A percentile compares a stretch with the other conserved stretches of the same genome.
Conservation (phyloP, 1,284 basidiomycete genomes). For the Kwoniella shivajii region DNA sequence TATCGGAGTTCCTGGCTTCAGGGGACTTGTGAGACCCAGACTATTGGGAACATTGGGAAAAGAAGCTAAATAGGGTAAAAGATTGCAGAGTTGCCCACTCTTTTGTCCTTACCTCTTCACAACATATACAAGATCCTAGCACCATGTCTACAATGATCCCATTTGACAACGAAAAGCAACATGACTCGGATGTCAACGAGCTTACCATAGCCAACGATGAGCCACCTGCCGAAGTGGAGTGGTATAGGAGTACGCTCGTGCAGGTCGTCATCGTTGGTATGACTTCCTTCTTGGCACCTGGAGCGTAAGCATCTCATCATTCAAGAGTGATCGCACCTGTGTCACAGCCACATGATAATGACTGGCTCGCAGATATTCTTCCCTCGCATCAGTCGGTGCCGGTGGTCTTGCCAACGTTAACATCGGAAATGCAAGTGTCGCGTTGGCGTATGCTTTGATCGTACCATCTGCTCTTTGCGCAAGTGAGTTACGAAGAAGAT, state of each 20-base stretch:
- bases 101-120: not conserved
- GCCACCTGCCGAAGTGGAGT: conserved; percentile 11
- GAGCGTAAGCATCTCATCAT: conserved; percentile 9
- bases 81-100: no score
- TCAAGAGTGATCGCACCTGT: not conserved
- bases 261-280: conserved; percentile 44
- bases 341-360: not conserved
- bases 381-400: conserved; percentile 36
- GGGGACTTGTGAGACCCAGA: not conserved
- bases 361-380: conserved; percentile 32
- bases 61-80: not conserved
- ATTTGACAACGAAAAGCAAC: not conserved
- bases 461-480: conserved; percentile 29
- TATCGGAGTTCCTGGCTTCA: not conserved
- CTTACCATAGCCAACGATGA: not conserved
- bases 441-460: conserved; percentile 47
- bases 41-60: not conserved
- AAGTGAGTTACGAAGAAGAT: not conserved
- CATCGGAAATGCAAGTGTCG: conserved; percentile 31
- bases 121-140: not conserved
- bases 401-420: conserved; percentile 29
- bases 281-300: conserved; percentile 48
- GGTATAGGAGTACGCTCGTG: conserved; percentile 17
- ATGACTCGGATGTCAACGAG: not conserved
- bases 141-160: not conserved